Evolutionary conservation across 2,329 filamentous ascomycete species (phyloP).

Genomic region (Claviceps fusiformis): DNA sequence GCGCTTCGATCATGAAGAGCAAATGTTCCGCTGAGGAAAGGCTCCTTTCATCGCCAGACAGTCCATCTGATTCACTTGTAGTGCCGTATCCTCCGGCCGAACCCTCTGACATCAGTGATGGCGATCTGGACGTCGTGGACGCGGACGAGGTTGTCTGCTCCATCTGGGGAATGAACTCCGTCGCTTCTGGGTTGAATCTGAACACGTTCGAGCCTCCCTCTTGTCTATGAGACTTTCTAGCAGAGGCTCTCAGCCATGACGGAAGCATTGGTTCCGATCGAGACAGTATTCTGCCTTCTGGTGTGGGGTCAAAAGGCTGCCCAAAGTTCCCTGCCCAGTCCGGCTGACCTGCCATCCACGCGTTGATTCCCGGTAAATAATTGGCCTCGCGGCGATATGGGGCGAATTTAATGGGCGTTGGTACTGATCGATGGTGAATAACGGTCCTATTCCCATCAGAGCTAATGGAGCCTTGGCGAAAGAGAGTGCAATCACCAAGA

Average conservation of each 20-base stretch:
- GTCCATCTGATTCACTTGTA: background rate
- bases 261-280: background rate
- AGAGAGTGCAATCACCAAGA: background rate
- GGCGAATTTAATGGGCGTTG: background rate
- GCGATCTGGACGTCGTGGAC: background rate
- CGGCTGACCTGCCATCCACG: slow-evolving; percentile 7
- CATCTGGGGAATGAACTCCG: slow-evolving; percentile 1
- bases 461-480: background rate
- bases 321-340: background rate
- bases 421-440: background rate
- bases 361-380: background rate
- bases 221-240: background rate
- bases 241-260: background rate
- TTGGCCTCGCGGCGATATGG: background rate
- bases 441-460: slow-evolving; percentile 3
- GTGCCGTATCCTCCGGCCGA: background rate
- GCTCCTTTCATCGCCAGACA: background rate
- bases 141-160: background rate
- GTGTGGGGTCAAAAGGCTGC: slow-evolving; percentile 3
- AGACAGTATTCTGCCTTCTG: background rate
- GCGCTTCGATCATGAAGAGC: background rate
- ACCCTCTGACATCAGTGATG: background rate
- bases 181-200: slow-evolving; percentile 6
- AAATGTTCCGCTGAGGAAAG: background rate
- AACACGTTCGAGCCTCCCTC: background rate